Conservation (phyloP, 371 early-diverging fungal species). For the Apophysomyces ossiformis region DNA sequence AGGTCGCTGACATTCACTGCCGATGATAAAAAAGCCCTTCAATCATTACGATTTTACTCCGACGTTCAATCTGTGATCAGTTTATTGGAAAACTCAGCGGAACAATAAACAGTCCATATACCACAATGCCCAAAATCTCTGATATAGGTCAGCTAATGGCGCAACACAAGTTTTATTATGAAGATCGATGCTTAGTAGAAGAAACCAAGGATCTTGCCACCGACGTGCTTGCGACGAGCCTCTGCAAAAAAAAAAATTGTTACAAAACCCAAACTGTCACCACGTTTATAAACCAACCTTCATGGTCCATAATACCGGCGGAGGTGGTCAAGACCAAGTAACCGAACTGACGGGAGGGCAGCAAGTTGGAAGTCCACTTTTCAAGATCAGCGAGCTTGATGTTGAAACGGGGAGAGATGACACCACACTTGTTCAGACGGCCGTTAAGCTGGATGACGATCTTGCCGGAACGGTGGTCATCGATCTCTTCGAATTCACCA, state of each 20-base stretch:
- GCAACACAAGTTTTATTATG: slow-evolving; percentile 11
- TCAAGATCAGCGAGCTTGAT: slow-evolving; percentile 94
- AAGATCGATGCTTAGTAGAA: slow-evolving; percentile 52
- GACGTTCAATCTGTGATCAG: slow-evolving; percentile 23
- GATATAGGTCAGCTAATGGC: not conserved
- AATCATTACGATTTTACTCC: slow-evolving; percentile 35
- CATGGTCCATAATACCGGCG: slow-evolving; percentile 99
- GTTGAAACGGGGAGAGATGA: slow-evolving; percentile 99
- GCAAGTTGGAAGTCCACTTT: slow-evolving; percentile 96
- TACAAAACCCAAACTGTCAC: too few species aligned
- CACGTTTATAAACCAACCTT: slow-evolving; percentile 27
- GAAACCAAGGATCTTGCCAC: slow-evolving; percentile 98
- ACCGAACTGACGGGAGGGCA: slow-evolving; percentile 99
- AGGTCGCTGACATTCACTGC: slow-evolving; percentile 14
- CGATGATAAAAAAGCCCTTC: slow-evolving; percentile 27
- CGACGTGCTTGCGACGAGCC: slow-evolving; percentile 96
- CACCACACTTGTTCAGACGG: slow-evolving; percentile 99
- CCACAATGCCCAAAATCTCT: not conserved
- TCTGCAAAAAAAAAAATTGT: slow-evolving; percentile 44
- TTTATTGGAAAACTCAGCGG: slow-evolving; percentile 3
- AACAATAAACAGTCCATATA: not conserved
- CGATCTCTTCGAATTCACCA: slow-evolving; percentile 97
- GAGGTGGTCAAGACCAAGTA: slow-evolving; percentile 96
- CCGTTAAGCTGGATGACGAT: slow-evolving; percentile 98
- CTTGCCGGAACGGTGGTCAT: slow-evolving; percentile 99